phyloP scores from a whole-genome alignment of 495 filamentous ascomycete genomes.

The Lasiosphaeria hispida region DNA sequence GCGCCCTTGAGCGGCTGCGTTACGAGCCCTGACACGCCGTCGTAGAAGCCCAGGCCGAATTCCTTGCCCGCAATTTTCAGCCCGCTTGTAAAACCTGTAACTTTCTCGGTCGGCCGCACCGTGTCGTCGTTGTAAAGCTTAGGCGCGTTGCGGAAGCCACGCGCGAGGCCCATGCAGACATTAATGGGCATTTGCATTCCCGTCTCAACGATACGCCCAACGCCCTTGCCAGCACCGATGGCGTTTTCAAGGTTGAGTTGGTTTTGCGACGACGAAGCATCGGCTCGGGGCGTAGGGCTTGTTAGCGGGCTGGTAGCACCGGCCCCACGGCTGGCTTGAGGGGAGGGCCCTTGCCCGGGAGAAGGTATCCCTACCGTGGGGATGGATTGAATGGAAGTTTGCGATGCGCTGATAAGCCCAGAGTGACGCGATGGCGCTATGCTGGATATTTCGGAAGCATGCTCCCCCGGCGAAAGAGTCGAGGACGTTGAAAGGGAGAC shows the following conservation, averaged over 20 bases:
- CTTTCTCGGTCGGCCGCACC: conserved; percentile 64
- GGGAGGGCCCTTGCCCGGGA: neutral
- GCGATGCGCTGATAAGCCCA: neutral
- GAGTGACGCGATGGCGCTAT: neutral
- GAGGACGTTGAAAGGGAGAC: neutral
- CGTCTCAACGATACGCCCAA: conserved; percentile 65
- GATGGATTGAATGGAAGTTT: neutral
- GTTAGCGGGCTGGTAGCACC: neutral
- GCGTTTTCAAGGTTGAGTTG: conserved; percentile 52
- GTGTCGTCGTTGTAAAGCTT: conserved; percentile 75
- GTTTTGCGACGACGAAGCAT: neutral
- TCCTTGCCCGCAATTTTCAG: conserved; percentile 64
- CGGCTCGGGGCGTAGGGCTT: neutral
- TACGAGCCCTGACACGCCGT: conserved; percentile 69
- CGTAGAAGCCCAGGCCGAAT: conserved; percentile 64
- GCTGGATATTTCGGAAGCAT: neutral
- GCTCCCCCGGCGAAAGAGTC: neutral
- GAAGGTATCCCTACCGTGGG: neutral
- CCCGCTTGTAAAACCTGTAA: conserved; percentile 67
- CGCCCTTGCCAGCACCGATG: conserved; percentile 59
- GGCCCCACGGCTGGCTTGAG: neutral
- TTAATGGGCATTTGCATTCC: conserved; percentile 78
- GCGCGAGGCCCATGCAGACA: conserved; percentile 71
- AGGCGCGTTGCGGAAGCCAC: conserved; percentile 83
- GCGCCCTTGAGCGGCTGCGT: conserved; percentile 67